Conservation (phyloP, 1,284 basidiomycete genomes). For the Malassezia restricta region DNA sequence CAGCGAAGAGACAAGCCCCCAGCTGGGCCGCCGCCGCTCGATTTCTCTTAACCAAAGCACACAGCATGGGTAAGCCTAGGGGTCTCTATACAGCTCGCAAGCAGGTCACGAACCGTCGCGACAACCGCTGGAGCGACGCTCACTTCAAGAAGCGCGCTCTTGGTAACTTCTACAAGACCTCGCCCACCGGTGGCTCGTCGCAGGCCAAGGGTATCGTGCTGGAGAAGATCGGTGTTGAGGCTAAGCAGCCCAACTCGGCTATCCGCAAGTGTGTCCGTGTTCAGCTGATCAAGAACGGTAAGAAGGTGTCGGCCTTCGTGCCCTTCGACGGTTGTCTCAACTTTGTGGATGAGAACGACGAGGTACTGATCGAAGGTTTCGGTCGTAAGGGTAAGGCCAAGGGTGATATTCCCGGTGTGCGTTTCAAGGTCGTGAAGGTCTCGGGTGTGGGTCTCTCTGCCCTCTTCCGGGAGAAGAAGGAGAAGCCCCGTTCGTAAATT, state of each 20-base stretch:
- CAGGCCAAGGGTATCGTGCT: constrained; percentile 99
- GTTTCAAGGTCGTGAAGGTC: constrained; percentile 99
- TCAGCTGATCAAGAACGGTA: constrained; percentile 99
- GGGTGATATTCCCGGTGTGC: constrained; percentile 77
- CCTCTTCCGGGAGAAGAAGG: constrained; percentile 38
- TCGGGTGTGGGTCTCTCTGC: constrained; percentile 80
- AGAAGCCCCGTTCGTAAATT: constrained; percentile 42
- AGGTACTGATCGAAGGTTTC: constrained; percentile 99
- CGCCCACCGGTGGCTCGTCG: constrained; percentile 95
- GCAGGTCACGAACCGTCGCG: constrained; percentile 82
- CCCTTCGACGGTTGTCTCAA: constrained; percentile 94
- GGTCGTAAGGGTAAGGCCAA: constrained; percentile 98
- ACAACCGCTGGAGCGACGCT: constrained; percentile 99
- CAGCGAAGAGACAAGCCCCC: constrained; percentile 3
- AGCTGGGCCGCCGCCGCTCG: neutral
- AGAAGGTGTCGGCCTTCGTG: constrained; percentile 59
- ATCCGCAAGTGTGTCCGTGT: constrained; percentile 99
- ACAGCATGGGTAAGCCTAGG: constrained; percentile 61
- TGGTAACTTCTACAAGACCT: constrained; percentile 99
- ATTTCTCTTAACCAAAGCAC: constrained; percentile 6
- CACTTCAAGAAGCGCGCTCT: constrained; percentile 99
- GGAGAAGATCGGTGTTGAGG: constrained; percentile 80
- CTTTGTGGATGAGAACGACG: constrained; percentile 80
- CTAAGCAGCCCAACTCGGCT: constrained; percentile 98
- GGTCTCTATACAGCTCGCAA: constrained; percentile 98